Conservation (phyloP, 225 moss, liverwort and hornwort genomes). For the Ulota crispa region DNA sequence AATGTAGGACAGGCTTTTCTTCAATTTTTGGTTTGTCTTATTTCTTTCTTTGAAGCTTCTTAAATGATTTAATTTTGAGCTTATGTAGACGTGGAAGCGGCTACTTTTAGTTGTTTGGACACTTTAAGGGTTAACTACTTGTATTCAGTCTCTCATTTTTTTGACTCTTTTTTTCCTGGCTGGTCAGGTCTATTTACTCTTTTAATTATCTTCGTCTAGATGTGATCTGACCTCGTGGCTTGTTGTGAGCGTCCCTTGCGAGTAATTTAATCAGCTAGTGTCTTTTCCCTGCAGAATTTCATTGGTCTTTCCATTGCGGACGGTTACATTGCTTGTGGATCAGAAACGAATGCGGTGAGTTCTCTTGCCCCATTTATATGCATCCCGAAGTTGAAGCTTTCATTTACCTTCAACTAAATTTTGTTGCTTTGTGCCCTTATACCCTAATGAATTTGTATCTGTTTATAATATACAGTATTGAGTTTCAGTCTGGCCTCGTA, state of each 20-base stretch:
- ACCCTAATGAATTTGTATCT: not conserved
- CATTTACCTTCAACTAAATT: not conserved
- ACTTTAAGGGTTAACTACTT: not conserved
- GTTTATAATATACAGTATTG: not conserved
- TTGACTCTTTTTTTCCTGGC: too few relatives aligned
- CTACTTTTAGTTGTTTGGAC: not conserved
- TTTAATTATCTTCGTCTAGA: too few relatives aligned
- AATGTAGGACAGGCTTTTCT: not conserved
- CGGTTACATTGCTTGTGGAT: constrained; percentile 94
- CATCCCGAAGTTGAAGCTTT: not conserved
- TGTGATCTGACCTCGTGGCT: too few relatives aligned
- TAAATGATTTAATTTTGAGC: not conserved
- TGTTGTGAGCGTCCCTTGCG: not conserved
- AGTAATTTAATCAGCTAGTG: not conserved
- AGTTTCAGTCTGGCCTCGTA: not conserved
- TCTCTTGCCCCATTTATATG: not conserved
- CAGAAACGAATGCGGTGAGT: constrained; percentile 87
- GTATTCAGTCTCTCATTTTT: too few relatives aligned
- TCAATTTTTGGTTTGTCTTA: not conserved
- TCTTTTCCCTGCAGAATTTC: constrained; percentile 71
- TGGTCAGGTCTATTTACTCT: too few relatives aligned
- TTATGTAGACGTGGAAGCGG: not conserved
- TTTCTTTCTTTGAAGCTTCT: not conserved
- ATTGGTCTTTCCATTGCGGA: constrained; percentile 94
- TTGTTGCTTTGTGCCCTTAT: not conserved